Conservation (phyloP, 2,329 filamentous ascomycete species). For the Dothistroma pini region DNA sequence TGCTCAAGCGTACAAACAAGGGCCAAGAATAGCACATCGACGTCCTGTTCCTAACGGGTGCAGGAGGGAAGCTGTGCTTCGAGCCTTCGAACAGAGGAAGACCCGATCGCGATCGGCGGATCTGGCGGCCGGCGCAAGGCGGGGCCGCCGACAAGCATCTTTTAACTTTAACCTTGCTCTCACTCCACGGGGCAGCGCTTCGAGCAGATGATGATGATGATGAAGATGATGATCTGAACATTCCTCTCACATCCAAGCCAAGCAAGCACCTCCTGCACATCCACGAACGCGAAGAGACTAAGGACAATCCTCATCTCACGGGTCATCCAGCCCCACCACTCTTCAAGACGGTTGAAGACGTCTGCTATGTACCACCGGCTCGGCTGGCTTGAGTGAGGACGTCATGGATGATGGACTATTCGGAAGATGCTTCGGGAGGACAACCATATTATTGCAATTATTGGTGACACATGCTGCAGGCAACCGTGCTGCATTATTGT, state of each 20-base stretch:
- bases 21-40: background rate
- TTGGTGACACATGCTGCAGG: background rate
- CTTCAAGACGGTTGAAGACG: background rate
- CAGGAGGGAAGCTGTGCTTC: background rate
- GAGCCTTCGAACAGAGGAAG: no score
- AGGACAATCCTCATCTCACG: background rate
- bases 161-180: background rate
- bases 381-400: background rate
- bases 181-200: background rate
- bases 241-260: background rate
- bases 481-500: background rate
- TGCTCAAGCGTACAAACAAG: background rate
- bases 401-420: background rate
- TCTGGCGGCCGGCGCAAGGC: background rate
- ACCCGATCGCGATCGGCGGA: background rate
- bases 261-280: background rate
- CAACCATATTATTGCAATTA: background rate
- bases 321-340: background rate
- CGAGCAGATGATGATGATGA: conserved; percentile 2
- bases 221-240: conserved; percentile 7
- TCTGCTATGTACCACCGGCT: background rate
- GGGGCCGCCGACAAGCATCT: background rate
- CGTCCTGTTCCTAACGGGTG: background rate
- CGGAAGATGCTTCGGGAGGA: background rate
- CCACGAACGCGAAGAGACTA: background rate